Evolutionary conservation across 352 stramenopile species (phyloP), one percentile per base, ranked within the genome.

Genomic region (Elongisporangium anandrum): DNA sequence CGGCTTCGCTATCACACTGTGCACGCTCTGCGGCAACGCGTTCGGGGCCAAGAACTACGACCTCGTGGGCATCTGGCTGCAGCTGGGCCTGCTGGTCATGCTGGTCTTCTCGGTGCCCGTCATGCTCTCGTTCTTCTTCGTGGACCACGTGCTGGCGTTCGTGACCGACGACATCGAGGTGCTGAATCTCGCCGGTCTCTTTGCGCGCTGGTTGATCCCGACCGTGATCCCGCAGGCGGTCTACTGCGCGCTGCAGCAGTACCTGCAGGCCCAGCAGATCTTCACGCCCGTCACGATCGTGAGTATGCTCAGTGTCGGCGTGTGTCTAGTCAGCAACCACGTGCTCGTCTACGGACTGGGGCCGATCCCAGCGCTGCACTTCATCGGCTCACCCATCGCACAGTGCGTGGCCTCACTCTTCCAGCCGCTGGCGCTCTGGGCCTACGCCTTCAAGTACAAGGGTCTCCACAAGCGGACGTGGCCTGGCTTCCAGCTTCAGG

Each of bases 371-470:
- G 84, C 66, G 17, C 58, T 94, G 39, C 68, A 75, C 26, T 94
- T 92, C 54, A 75, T 90, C 52, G 85, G 85, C 19, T 89, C 85
- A 17, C 81, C 85, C 2, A 77, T 94, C 51, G 81, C 85, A 21
- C 75, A 89, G 63, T 77, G 64, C 22, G 66, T 92, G 22, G 75
- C 85, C 7, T 88, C 79, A 3, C 77, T 75, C 39, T 94, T 93
- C 63, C 82, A 94, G 61, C 82, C 81, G 0, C 52, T 84, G n/a
- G 81, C 80, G 54, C 70, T 94, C 9, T 66, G 72, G 16, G 63
- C 72, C 21, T 94, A 93, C 59, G 78, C 75, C 21, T 92, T 90
- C 62, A 88, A 71, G 69, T 92, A 89, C 78, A 91, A 87, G 56
- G 68, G 72, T 12, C 85, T 91, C 62, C 85, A 94, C 70, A 75